Evolutionary conservation across 2,329 filamentous ascomycete species (phyloP).

Genomic region (Botrytis fabae): DNA sequence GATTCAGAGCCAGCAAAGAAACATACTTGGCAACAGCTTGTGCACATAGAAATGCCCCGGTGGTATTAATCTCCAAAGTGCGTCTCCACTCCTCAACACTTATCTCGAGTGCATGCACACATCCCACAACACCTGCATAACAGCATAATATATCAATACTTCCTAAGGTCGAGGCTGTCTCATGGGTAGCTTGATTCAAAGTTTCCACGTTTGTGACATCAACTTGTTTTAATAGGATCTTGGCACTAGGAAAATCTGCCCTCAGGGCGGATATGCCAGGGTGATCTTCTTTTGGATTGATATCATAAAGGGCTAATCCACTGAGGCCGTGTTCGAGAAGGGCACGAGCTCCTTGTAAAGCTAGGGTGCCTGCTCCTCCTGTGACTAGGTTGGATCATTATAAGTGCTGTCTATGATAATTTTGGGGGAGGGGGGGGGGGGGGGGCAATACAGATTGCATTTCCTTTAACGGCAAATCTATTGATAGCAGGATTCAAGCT

Average conservation of each 20-base stretch:
- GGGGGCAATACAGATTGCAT: conserved; percentile 13
- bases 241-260: conserved; percentile 54
- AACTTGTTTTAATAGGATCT: conserved; percentile 53
- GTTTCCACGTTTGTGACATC: conserved; percentile 58
- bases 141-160: conserved; percentile 52
- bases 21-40: conserved; percentile 62
- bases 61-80: conserved; percentile 70
- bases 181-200: conserved; percentile 47
- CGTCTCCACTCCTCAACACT: conserved; percentile 58
- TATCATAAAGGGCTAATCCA: conserved; percentile 61
- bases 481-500: neutral
- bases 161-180: conserved; percentile 48
- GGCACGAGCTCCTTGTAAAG: conserved; percentile 57
- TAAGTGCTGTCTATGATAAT: neutral
- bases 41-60: conserved; percentile 68
- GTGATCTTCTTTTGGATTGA: conserved; percentile 47
- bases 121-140: conserved; percentile 69
- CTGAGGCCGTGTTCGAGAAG: conserved; percentile 67
- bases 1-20: too few relatives aligned
- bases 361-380: conserved; percentile 65
- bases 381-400: conserved; percentile 47
- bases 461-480: conserved; percentile 20
- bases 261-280: conserved; percentile 49
- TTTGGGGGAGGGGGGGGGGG: too few relatives aligned
- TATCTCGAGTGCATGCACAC: conserved; percentile 61